Conservation (phyloP, 208 protist species). For the Paratrypanosoma confusum region DNA sequence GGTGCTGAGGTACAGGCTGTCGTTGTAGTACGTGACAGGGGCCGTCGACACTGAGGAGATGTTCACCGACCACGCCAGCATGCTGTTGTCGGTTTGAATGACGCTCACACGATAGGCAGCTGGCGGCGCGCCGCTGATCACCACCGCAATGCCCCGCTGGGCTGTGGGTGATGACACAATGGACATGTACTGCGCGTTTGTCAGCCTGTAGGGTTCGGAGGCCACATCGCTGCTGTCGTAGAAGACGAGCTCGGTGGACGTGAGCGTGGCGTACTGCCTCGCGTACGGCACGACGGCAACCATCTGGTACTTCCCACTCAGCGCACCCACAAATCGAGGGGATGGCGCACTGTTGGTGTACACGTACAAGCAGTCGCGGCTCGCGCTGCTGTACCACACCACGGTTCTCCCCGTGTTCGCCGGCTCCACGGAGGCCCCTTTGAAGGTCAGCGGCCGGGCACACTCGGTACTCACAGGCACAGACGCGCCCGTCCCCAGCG, state of each 20-base stretch:
- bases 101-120: constrained; percentile 1
- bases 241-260: neutral
- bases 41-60: neutral
- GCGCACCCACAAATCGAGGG: constrained; percentile 2
- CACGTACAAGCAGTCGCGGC: constrained; percentile 7
- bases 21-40: constrained; percentile 13
- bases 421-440: too few species aligned
- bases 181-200: constrained; percentile 2
- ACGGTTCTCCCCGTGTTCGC: too few species aligned
- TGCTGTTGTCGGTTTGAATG: constrained; percentile 2
- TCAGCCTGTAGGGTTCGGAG: too few species aligned
- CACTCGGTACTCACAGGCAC: too few species aligned
- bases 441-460: too few species aligned
- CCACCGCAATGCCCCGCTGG: constrained; percentile 6
- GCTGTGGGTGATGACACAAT: constrained; percentile 4
- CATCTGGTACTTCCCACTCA: neutral
- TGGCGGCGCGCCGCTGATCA: neutral
- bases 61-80: constrained; percentile 9
- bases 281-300: constrained; percentile 8
- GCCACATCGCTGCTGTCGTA: too few species aligned
- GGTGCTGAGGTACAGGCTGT: constrained; percentile 10
- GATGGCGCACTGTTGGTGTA: neutral
- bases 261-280: constrained; percentile 6
- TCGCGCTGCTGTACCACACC: constrained; percentile 3
- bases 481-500: too few species aligned